A percentile compares a stretch with the other conserved stretches of the same genome.
Evolutionary conservation across 257 asterid species (phyloP).

Genomic region (Nicotiana benthamiana): DNA sequence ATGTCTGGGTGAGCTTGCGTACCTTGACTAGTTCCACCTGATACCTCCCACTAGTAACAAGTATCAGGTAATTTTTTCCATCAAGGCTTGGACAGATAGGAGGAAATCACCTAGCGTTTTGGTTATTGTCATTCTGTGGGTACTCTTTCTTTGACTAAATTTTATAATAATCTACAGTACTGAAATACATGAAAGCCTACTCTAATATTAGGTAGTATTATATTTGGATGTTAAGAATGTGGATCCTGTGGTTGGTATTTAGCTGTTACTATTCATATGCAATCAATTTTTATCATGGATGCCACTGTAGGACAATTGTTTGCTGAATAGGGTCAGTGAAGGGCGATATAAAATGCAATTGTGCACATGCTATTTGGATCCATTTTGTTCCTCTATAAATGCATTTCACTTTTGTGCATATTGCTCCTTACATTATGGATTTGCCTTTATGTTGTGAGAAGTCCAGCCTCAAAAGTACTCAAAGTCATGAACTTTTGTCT

Average conservation of each 20-base stretch:
- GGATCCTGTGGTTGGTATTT: neutral
- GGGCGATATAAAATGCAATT: neutral
- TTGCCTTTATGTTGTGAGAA: neutral
- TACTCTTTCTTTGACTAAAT: neutral
- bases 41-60: too few species aligned
- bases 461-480: neutral
- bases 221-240: neutral
- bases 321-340: neutral
- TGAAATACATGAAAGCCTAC: neutral
- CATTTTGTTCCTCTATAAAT: neutral
- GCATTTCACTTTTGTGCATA: neutral
- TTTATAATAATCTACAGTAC: neutral
- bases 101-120: neutral
- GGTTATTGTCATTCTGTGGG: neutral
- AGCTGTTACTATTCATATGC: neutral
- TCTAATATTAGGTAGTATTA: neutral
- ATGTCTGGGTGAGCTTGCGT: too few species aligned
- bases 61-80: too few species aligned
- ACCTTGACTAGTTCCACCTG: too few species aligned
- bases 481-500: neutral
- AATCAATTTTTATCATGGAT: neutral
- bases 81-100: too few species aligned
- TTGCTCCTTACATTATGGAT: neutral
- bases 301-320: neutral
- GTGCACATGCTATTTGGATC: neutral